Conservation (phyloP, 306 rosid species). For the Prunus fruticosa region DNA sequence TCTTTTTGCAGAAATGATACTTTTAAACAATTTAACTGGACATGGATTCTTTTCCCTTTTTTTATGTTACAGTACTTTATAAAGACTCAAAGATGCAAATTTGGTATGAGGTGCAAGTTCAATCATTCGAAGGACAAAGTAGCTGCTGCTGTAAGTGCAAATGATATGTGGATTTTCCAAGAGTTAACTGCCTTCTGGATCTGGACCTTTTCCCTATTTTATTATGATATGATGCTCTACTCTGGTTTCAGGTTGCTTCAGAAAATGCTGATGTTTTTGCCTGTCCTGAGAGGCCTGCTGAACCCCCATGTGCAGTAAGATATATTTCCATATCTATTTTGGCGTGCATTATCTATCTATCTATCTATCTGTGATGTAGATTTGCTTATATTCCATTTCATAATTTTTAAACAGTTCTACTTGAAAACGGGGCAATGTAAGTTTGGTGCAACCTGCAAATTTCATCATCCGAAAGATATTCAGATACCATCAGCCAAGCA, state of each 20-base stretch:
- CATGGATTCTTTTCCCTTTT: constrained; percentile 22
- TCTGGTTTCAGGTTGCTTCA: constrained; percentile 42
- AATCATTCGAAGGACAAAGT: constrained; percentile 75
- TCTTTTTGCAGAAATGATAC: constrained; percentile 1
- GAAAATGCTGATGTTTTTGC: constrained; percentile 54
- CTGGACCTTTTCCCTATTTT: background rate
- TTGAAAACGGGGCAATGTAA: constrained; percentile 87
- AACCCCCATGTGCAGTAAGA: constrained; percentile 82
- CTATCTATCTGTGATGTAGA: background rate
- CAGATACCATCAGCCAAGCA: constrained; percentile 52
- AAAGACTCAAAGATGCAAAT: constrained; percentile 92
- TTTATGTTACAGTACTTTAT: constrained; percentile 61
- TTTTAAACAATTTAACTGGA: constrained; percentile 15
- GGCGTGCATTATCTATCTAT: constrained; percentile 16
- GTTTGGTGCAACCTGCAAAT: constrained; percentile 76
- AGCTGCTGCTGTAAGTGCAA: constrained; percentile 29
- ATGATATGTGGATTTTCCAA: constrained; percentile 2
- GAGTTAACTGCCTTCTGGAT: background rate
- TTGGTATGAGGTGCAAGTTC: constrained; percentile 88
- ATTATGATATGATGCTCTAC: constrained; percentile 6
- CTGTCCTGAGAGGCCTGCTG: constrained; percentile 87
- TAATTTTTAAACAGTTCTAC: constrained; percentile 64
- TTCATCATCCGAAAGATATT: constrained; percentile 88
- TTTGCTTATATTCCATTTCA: background rate
- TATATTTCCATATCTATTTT: constrained; percentile 26